These are phyloP conservation scores for Amanita rimosa DNA, from an alignment of 768 basidiomycete species.

Conservation along the genomic window DNA sequence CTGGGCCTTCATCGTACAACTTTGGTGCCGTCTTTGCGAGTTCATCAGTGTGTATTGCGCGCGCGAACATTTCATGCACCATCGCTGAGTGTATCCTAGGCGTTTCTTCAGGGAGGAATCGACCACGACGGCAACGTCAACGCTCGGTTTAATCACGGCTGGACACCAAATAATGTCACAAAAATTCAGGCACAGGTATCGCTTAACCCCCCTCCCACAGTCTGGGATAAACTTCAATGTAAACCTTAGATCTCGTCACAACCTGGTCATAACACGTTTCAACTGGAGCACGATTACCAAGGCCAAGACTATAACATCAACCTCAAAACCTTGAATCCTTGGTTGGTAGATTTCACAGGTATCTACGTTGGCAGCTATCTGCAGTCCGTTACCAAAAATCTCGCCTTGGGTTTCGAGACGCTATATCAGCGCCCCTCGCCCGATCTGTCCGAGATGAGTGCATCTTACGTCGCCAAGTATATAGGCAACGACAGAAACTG, in stretches of 20 bases:
- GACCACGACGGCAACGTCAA: conserved; percentile 91
- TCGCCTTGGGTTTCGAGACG: conserved; percentile 82
- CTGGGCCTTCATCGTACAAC: conserved; percentile 80
- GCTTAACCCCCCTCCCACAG: conserved; percentile 12
- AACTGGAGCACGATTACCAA: conserved; percentile 88
- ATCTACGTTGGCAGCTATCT: conserved; percentile 88
- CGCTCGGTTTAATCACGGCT: conserved; percentile 82
- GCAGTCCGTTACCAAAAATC: conserved; percentile 83
- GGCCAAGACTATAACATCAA: conserved; percentile 84
- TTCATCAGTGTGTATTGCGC: conserved; percentile 40
- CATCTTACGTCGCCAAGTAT: conserved; percentile 76
- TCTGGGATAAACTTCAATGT: conserved; percentile 8
- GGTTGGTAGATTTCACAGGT: conserved; percentile 76
- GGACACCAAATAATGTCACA: conserved; percentile 65
- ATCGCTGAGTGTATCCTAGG: conserved; percentile 29
- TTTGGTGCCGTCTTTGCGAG: conserved; percentile 92
- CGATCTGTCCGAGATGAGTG: conserved; percentile 54
- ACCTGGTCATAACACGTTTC: conserved; percentile 81
- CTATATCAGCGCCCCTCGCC: conserved; percentile 74
- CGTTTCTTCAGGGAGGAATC: conserved; percentile 86
- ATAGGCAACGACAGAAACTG: conserved; percentile 63
- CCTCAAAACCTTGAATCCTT: conserved; percentile 85
- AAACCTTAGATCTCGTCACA: conserved; percentile 56
- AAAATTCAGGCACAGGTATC: conserved; percentile 85
- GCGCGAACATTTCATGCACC: conserved; percentile 11